These are phyloP conservation scores for Colletotrichum sp. DNA, from an alignment of 2,329 filamentous ascomycete species.

Conservation along the genomic window DNA sequence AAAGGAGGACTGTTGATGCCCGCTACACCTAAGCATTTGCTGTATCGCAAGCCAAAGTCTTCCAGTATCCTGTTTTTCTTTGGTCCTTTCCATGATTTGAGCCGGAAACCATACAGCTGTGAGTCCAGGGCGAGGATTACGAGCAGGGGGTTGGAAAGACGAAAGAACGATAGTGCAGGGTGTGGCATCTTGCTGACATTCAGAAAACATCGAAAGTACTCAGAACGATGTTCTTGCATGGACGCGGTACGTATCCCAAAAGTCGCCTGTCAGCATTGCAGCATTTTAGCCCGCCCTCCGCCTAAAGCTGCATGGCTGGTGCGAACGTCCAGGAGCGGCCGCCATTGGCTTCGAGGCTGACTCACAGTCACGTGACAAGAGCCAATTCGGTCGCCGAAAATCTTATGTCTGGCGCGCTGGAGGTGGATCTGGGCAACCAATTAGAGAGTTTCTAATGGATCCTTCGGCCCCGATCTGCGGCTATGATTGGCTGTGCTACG, in stretches of 20 bases:
- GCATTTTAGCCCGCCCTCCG: background rate
- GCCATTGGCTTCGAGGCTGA: constrained; percentile 23
- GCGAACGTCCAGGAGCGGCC: background rate
- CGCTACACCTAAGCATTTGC: no score
- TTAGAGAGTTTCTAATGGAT: background rate
- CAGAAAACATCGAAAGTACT: background rate
- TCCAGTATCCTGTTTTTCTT: background rate
- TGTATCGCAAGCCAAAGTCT: background rate
- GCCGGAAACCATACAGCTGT: background rate
- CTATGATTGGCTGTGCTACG: constrained; percentile 31
- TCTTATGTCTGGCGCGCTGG: constrained; percentile 28
- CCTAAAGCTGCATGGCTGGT: background rate
- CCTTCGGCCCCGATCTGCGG: rapidly evolving
- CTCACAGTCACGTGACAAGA: constrained; percentile 23
- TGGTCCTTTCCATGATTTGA: background rate
- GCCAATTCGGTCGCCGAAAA: constrained; percentile 38
- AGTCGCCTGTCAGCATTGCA: background rate
- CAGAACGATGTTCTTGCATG: background rate
- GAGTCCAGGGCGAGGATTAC: background rate
- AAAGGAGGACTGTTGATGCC: no score
- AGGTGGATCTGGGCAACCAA: constrained; percentile 33
- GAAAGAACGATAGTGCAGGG: background rate
- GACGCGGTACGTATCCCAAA: background rate
- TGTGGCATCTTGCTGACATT: background rate
- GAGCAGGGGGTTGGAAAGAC: background rate